Percentiles rank a stretch among this genome's conserved stretches.
These are phyloP conservation scores for Pistacia integerrima DNA, from an alignment of 345 rosid genomes.

Conservation along the genomic window DNA sequence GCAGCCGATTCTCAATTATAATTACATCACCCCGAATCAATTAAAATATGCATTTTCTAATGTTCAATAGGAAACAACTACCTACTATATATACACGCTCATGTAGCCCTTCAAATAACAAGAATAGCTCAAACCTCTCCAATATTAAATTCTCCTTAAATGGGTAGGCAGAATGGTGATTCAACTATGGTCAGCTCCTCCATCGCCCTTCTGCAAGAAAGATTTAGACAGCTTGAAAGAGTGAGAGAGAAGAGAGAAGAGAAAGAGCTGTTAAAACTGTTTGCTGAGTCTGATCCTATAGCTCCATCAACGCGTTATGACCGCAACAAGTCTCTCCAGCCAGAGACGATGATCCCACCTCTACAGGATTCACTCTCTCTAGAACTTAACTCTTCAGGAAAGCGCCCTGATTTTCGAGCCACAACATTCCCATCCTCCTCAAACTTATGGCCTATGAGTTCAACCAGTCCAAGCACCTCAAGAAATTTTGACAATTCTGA, in stretches of 20 bases:
- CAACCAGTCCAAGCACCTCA: slow-evolving; percentile 28
- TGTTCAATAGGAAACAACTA: background rate
- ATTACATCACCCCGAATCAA: slow-evolving; percentile 33
- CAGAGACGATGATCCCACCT: slow-evolving; percentile 25
- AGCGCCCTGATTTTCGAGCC: slow-evolving; percentile 20
- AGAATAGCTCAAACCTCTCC: slow-evolving; percentile 9
- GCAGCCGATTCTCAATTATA: slow-evolving; percentile 38
- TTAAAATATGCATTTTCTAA: background rate
- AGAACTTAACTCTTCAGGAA: slow-evolving; percentile 34
- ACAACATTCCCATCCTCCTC: slow-evolving; percentile 21
- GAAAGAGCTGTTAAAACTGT: slow-evolving; percentile 49
- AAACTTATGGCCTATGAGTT: slow-evolving; percentile 35
- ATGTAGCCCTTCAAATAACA: slow-evolving; percentile 8
- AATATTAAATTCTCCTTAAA: slow-evolving; percentile 14
- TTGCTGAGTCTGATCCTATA: slow-evolving; percentile 29
- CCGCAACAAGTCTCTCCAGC: slow-evolving; percentile 20
- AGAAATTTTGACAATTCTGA: slow-evolving; percentile 45
- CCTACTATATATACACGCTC: slow-evolving; percentile 29
- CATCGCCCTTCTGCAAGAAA: slow-evolving; percentile 69
- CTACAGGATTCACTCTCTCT: slow-evolving; percentile 51
- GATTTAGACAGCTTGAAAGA: slow-evolving; percentile 64
- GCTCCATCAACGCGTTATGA: slow-evolving; percentile 19
- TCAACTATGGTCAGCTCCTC: slow-evolving; percentile 51
- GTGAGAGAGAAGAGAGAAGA: slow-evolving; percentile 59
- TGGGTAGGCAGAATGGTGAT: slow-evolving; percentile 56